Evolutionary conservation across 2,329 filamentous ascomycete species (phyloP).

Genomic region (Penicillium rolfsii): DNA sequence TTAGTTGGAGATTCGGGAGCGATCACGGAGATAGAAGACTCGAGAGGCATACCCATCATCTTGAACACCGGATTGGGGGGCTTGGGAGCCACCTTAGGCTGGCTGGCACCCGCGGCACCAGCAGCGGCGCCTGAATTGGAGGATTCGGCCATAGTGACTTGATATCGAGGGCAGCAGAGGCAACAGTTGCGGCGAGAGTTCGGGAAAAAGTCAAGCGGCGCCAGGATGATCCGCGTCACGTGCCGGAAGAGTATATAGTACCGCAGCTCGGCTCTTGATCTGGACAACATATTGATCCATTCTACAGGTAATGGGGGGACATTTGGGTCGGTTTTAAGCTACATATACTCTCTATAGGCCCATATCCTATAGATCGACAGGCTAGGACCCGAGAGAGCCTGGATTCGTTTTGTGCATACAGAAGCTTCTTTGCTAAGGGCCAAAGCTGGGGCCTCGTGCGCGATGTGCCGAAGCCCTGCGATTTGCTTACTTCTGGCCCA

Average conservation of each 20-base stretch:
- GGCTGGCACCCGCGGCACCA: slow-evolving; percentile 44
- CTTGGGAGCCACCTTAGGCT: slow-evolving; percentile 47
- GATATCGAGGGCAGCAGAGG: slow-evolving; percentile 2
- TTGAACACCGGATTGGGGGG: slow-evolving; percentile 70
- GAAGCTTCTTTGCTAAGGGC: not conserved
- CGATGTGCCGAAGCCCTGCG: not conserved
- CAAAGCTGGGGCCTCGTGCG: not conserved
- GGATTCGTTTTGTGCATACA: not conserved
- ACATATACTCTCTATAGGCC: no score
- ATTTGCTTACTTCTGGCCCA: not conserved
- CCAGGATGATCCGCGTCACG: slow-evolving; percentile 25
- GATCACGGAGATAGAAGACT: not conserved
- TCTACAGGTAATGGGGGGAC: no score
- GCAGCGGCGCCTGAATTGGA: slow-evolving; percentile 40
- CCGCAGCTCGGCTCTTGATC: not conserved
- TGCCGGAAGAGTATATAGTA: slow-evolving; percentile 10
- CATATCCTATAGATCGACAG: not conserved
- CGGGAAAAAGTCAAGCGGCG: slow-evolving; percentile 27
- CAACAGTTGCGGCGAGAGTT: slow-evolving; percentile 7
- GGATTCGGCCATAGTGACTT: slow-evolving; percentile 41
- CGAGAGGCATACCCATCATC: slow-evolving; percentile 61
- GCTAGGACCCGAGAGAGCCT: not conserved
- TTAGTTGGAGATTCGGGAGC: slow-evolving; percentile 15
- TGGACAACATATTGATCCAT: not conserved
- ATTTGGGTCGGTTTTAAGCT: not conserved